Percentiles rank a stretch among this genome's conserved stretches.
These are phyloP conservation scores for Fusarium newnesense DNA, from an alignment of 2,329 filamentous ascomycete genomes.

Conservation along the genomic window DNA sequence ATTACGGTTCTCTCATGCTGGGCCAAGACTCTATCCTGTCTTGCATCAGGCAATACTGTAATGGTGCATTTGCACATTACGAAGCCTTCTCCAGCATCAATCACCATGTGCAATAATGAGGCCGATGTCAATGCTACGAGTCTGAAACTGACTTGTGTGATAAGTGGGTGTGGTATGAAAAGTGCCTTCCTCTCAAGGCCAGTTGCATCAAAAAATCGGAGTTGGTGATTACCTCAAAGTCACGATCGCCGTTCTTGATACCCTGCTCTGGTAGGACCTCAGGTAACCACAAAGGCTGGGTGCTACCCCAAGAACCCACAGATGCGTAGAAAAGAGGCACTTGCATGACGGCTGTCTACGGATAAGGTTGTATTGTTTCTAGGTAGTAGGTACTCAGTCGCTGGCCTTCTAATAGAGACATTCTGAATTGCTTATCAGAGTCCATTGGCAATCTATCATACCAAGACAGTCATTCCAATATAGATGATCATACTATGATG, in stretches of 20 bases:
- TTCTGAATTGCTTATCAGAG: neutral
- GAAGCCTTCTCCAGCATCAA: neutral
- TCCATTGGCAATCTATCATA: neutral
- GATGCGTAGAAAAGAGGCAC: constrained; percentile 1
- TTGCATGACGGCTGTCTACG: neutral
- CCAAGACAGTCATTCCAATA: neutral
- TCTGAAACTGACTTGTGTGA: neutral
- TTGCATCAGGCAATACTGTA: constrained; percentile 1
- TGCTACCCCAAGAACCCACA: constrained; percentile 2
- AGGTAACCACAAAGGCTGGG: neutral
- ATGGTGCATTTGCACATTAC: neutral
- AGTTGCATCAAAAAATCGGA: constrained; percentile 24
- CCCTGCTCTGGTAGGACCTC: neutral
- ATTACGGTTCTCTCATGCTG: constrained; percentile 20
- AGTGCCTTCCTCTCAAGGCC: constrained; percentile 18
- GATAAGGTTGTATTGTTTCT: neutral
- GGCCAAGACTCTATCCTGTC: constrained; percentile 12
- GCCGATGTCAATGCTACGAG: neutral
- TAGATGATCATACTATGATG: neutral
- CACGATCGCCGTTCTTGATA: neutral
- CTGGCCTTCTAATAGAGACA: neutral
- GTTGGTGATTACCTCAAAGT: constrained; percentile 16
- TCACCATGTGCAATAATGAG: neutral
- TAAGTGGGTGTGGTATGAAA: constrained; percentile 13
- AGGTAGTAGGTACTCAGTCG: neutral